These are phyloP conservation scores for Platanthera zijinensis DNA, from an alignment of 106 monocot genomes.

Conservation along the genomic window DNA sequence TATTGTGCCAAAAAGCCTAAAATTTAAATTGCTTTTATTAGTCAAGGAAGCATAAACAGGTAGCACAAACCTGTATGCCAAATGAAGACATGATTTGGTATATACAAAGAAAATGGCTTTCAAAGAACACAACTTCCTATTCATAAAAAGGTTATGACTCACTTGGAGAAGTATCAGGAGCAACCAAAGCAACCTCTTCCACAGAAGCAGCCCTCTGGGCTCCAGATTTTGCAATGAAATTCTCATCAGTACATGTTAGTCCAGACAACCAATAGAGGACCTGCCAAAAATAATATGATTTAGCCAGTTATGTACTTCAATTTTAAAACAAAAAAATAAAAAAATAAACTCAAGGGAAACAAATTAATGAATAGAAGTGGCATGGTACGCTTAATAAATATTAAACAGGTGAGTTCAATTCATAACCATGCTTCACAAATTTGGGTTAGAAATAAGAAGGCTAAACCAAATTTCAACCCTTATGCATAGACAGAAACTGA, in stretches of 20 bases:
- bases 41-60: background rate
- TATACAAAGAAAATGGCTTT: background rate
- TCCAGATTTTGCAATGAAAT: constrained; percentile 86
- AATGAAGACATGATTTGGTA: background rate
- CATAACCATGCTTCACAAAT: background rate
- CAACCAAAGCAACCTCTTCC: constrained; percentile 73
- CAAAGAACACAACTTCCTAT: background rate
- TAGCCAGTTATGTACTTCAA: background rate
- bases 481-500: background rate
- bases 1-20: background rate
- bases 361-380: background rate
- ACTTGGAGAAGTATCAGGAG: constrained; percentile 95
- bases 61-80: background rate
- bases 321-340: background rate
- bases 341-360: background rate
- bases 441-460: background rate
- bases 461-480: background rate
- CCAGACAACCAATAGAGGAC: constrained; percentile 96
- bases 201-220: constrained; percentile 67
- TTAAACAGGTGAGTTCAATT: background rate
- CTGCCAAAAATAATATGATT: constrained; percentile 18
- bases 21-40: background rate
- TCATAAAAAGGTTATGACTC: constrained; percentile 9
- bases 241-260: constrained; percentile 87
- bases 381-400: background rate